Evolutionary conservation across 2,329 filamentous ascomycete species (phyloP), one percentile per base, ranked within the genome.

Genomic region (Trichoderma arundinaceum): DNA sequence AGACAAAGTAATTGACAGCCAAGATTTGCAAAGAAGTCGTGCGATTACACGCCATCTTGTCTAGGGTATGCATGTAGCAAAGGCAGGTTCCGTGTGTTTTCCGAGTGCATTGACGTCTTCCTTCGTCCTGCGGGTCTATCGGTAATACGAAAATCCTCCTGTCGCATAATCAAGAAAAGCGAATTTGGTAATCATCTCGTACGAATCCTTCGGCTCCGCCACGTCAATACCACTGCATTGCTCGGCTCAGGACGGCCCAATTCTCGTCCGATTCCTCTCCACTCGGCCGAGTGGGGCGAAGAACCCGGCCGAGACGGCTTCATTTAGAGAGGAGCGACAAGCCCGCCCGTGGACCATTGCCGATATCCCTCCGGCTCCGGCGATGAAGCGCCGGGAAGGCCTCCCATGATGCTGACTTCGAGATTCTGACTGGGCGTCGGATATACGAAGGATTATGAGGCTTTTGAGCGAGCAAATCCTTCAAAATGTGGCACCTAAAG

Each of bases 261-360:
- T 64, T 49, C 52, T 7, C 6, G 8, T 19, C 61, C 61, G 52
- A 51, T 2, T 15, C 19, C 38, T 51, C 38, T 33, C 56, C 46
- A 61, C 63, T 65, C 63, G 63, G 63, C 63, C 61, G 61, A 57
- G 61, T 64, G 52, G 59, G 59, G 59, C 33, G 17, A 9, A 12
- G 0, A 1, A 22, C 28, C 52, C 52, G 52, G 61, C 41, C 52
- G 61, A 62, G 59, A 52, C 48, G 38, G 48, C 22, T 28, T 28
- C 22, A 28, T 28, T 3, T 28, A 28, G 2, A 28, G 22, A 28
- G 22, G 22, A 28, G 22, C 22, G 22, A 28, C 22, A 28, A 28
- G 22, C 22, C 22, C 22, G 22, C 22, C 22, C 22, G 22, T 28
- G 22, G 2, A 28, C 22, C 22, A 28, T 28, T 41, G 8, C 44